Conservation (phyloP, 2,329 filamentous ascomycete genomes). For the Calonectria pteridis region DNA sequence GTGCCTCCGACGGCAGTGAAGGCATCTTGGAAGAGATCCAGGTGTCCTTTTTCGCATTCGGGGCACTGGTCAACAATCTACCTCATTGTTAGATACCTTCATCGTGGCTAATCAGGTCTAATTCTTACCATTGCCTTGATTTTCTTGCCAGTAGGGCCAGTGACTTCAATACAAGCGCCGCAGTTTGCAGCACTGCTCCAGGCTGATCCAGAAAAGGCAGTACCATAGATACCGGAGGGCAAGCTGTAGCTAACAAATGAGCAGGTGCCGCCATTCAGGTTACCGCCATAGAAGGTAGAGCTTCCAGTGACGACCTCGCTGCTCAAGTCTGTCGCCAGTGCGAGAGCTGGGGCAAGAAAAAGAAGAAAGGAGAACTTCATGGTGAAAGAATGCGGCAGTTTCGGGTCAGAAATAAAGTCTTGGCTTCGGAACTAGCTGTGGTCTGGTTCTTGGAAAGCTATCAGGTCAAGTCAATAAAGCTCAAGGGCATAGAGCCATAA, state of each 20-base stretch:
- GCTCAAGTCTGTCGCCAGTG: neutral
- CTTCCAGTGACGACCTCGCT: neutral
- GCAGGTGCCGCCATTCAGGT: slow-evolving; percentile 71
- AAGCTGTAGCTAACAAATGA: slow-evolving; percentile 73
- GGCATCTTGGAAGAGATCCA: slow-evolving; percentile 60
- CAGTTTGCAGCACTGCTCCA: slow-evolving; percentile 70
- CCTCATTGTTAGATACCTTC: neutral
- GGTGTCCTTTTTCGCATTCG: slow-evolving; percentile 55
- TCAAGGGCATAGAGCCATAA: neutral
- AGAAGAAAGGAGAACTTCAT: neutral
- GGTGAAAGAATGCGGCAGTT: neutral
- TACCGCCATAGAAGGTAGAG: slow-evolving; percentile 66
- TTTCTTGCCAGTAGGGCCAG: slow-evolving; percentile 62
- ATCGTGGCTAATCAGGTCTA: neutral
- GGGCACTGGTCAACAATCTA: slow-evolving; percentile 61
- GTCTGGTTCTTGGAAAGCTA: neutral
- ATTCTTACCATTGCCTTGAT: slow-evolving; percentile 73
- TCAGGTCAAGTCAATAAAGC: neutral
- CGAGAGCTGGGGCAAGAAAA: neutral
- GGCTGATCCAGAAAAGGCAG: slow-evolving; percentile 69
- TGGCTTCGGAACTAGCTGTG: neutral
- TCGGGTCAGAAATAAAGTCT: neutral
- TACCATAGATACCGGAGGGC: slow-evolving; percentile 69
- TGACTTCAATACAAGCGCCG: slow-evolving; percentile 72
- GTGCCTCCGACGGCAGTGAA: slow-evolving; percentile 53